These are phyloP conservation scores for Russula earlei DNA, from an alignment of 768 basidiomycete genomes.

Conservation along the genomic window DNA sequence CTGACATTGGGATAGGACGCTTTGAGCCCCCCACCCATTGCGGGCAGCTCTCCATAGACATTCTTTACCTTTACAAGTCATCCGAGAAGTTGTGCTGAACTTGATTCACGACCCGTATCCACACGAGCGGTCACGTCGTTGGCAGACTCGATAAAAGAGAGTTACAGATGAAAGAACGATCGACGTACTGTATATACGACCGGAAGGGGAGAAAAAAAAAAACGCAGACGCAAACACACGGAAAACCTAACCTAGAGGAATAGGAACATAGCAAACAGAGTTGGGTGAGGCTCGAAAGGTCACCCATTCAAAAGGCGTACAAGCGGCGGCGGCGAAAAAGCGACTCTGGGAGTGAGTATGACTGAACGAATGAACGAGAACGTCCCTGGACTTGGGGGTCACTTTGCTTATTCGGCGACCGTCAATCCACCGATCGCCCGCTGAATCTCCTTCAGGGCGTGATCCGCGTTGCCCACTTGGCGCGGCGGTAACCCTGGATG, in stretches of 20 bases:
- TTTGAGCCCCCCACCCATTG: too few relatives aligned
- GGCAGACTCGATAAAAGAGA: neutral
- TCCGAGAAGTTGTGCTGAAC: too few relatives aligned
- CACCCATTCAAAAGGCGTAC: neutral
- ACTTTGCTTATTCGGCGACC: constrained; percentile 52
- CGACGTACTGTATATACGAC: neutral
- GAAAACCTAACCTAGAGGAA: neutral
- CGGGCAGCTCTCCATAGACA: too few relatives aligned
- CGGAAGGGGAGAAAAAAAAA: neutral
- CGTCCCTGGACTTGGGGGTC: neutral
- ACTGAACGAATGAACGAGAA: neutral
- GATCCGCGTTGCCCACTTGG: constrained; percentile 37
- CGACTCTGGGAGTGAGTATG: neutral
- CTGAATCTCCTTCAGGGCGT: constrained; percentile 57
- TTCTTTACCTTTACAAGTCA: too few relatives aligned
- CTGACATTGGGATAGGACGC: too few relatives aligned
- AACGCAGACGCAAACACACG: neutral
- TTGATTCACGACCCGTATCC: too few relatives aligned
- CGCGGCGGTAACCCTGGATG: constrained; percentile 67
- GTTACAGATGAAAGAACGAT: constrained; percentile 1
- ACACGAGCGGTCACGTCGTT: neutral
- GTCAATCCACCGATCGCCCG: constrained; percentile 67
- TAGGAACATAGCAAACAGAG: neutral
- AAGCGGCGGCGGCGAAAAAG: neutral
- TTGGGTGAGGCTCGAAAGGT: neutral